phyloP scores from a whole-genome alignment of 805 yeast genomes.

The Hanseniaspora mollemarum region DNA sequence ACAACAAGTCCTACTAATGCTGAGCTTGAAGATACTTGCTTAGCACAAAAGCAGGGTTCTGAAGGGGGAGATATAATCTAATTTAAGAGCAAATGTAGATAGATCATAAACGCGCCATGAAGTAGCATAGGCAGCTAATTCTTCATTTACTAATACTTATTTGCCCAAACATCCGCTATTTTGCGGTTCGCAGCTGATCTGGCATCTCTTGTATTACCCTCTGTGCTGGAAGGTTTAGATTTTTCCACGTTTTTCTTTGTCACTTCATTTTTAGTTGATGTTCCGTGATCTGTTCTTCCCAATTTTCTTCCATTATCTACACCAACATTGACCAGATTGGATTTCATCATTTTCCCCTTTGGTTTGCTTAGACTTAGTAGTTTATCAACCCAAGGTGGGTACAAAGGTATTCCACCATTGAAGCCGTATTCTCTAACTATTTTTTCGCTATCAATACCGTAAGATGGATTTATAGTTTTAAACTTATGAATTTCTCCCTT shows the following conservation, averaged over 20 bases:
- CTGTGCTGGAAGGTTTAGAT: background rate
- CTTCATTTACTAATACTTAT: background rate
- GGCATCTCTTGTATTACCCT: too few species aligned
- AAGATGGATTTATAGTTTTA: conserved; percentile 1
- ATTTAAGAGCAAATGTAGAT: too few species aligned
- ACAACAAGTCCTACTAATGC: too few species aligned
- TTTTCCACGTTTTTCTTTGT: background rate
- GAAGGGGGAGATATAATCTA: too few species aligned
- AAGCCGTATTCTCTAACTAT: conserved; percentile 6
- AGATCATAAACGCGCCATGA: too few species aligned
- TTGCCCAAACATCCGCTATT: conserved; percentile 8
- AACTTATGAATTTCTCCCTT: background rate
- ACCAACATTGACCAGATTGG: background rate
- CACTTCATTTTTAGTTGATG: too few species aligned
- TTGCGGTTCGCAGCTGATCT: background rate
- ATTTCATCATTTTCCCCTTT: background rate
- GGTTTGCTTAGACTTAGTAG: background rate
- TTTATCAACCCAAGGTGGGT: conserved; percentile 9
- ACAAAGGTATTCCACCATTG: conserved; percentile 12
- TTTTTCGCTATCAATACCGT: background rate
- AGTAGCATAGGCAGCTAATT: background rate
- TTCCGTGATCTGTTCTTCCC: background rate
- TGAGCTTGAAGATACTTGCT: too few species aligned
- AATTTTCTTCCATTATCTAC: background rate
- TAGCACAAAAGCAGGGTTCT: too few species aligned